Evolutionary conservation across 2,329 filamentous ascomycete genomes (phyloP).

Genomic region (Ampelomyces quisqualis): DNA sequence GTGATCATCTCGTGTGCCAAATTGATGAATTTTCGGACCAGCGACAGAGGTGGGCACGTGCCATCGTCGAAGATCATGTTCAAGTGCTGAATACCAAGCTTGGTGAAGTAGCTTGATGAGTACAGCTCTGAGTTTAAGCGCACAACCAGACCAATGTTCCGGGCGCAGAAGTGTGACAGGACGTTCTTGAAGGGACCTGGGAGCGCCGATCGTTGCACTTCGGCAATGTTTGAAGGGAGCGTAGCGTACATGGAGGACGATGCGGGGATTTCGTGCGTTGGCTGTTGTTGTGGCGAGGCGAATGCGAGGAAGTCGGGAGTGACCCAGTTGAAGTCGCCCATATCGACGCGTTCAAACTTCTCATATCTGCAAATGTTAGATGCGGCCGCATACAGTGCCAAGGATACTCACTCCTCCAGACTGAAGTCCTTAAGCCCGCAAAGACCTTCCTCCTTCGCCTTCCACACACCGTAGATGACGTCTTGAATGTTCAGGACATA

Average conservation of each 20-base stretch:
- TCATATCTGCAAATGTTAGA: conserved; percentile 66
- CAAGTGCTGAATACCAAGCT: conserved; percentile 88
- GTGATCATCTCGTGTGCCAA: conserved; percentile 94
- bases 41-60: conserved; percentile 83
- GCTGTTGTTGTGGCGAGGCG: conserved; percentile 85
- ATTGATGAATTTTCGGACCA: conserved; percentile 94
- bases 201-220: conserved; percentile 69
- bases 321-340: conserved; percentile 99
- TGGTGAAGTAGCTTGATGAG: conserved; percentile 95
- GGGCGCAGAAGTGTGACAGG: conserved; percentile 80
- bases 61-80: conserved; percentile 99
- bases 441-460: conserved; percentile 92
- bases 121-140: conserved; percentile 94
- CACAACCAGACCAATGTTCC: conserved; percentile 90
- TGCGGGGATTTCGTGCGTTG: conserved; percentile 69
- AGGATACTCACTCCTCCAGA: conserved; percentile 70
- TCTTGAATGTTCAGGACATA: conserved; percentile 96
- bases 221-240: conserved; percentile 73
- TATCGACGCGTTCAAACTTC: conserved; percentile 90
- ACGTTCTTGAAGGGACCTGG: conserved; percentile 95
- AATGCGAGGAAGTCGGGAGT: conserved; percentile 94
- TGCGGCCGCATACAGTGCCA: not conserved
- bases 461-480: conserved; percentile 97
- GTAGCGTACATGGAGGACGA: conserved; percentile 71
- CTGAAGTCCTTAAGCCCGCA: conserved; percentile 92